A percentile compares a stretch with the other conserved stretches of the same genome.
Evolutionary conservation across 179 eudicot genomes (phyloP).

Genomic region (Silene vulgaris): DNA sequence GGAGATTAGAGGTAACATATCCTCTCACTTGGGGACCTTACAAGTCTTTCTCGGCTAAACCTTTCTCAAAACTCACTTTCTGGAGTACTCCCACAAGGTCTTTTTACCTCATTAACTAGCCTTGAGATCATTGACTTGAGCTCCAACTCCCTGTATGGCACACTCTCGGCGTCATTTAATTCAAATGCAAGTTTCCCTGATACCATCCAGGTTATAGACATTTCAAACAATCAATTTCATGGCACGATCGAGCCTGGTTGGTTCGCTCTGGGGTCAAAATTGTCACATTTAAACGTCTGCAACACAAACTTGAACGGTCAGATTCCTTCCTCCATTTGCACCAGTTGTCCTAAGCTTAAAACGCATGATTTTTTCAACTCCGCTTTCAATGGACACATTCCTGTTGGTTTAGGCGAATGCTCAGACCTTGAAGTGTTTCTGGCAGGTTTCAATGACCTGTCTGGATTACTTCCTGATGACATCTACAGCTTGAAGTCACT

Average conservation of each 20-base stretch:
- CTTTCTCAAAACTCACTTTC: slow-evolving; percentile 54
- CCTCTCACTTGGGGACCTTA: slow-evolving; percentile 43
- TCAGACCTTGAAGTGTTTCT: slow-evolving; percentile 41
- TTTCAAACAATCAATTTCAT: slow-evolving; percentile 55
- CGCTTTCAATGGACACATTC: slow-evolving; percentile 41
- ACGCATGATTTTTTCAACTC: slow-evolving; percentile 60
- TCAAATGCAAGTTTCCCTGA: too few species aligned
- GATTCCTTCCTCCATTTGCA: slow-evolving; percentile 50
- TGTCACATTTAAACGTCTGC: slow-evolving; percentile 47
- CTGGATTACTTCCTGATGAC: slow-evolving; percentile 48
- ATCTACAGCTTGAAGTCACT: slow-evolving; percentile 38
- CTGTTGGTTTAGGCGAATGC: slow-evolving; percentile 47
- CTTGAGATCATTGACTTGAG: slow-evolving; percentile 62
- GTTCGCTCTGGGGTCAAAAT: slow-evolving; percentile 30
- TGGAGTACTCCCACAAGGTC: slow-evolving; percentile 49
- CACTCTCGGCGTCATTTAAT: too few species aligned
- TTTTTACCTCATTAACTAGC: slow-evolving; percentile 41
- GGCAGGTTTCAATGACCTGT: slow-evolving; percentile 56
- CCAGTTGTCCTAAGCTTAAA: slow-evolving; percentile 29
- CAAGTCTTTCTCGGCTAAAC: slow-evolving; percentile 47
- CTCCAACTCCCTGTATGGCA: slow-evolving; percentile 28
- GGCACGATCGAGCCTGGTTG: slow-evolving; percentile 42
- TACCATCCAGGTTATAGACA: slow-evolving; percentile 29
- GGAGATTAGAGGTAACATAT: slow-evolving; percentile 45
- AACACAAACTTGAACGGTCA: slow-evolving; percentile 49